These are phyloP conservation scores for Pholiota molesta DNA, from an alignment of 768 basidiomycete species.

Conservation along the genomic window DNA sequence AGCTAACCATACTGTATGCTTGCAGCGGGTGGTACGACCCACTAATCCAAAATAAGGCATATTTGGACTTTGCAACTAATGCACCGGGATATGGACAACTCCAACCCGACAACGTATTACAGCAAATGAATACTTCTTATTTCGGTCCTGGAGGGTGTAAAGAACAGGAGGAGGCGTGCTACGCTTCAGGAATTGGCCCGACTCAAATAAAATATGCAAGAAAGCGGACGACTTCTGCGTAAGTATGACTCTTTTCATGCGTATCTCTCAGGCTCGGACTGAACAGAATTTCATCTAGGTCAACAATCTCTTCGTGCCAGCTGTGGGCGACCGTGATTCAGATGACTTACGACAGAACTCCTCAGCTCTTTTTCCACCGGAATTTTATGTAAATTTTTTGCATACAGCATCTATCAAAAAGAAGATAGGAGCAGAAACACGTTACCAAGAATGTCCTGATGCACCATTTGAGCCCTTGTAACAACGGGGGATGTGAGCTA, in stretches of 20 bases:
- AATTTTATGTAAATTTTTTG: constrained; percentile 56
- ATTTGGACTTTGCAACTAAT: constrained; percentile 58
- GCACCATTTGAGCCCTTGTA: constrained; percentile 39
- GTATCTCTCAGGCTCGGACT: no score
- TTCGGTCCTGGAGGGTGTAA: constrained; percentile 53
- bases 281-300: constrained; percentile 28
- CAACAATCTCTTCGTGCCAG: constrained; percentile 50
- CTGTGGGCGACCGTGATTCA: constrained; percentile 53
- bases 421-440: constrained; percentile 54
- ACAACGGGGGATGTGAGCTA: constrained; percentile 58
- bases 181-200: constrained; percentile 49
- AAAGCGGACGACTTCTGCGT: constrained; percentile 61
- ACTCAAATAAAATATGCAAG: constrained; percentile 52
- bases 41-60: constrained; percentile 62
- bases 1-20: not conserved
- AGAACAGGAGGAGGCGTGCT: constrained; percentile 59
- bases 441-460: constrained; percentile 52
- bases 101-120: constrained; percentile 47
- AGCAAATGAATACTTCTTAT: constrained; percentile 48
- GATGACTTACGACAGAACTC: constrained; percentile 63
- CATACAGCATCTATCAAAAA: constrained; percentile 33
- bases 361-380: constrained; percentile 55
- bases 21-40: constrained; percentile 69
- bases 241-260: not conserved
- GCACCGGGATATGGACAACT: constrained; percentile 73